A percentile compares a stretch with the other conserved stretches of the same genome.
These are phyloP conservation scores for Backusella sp. DNA, from an alignment of 192 early-diverging fungal genomes.

Conservation along the genomic window DNA sequence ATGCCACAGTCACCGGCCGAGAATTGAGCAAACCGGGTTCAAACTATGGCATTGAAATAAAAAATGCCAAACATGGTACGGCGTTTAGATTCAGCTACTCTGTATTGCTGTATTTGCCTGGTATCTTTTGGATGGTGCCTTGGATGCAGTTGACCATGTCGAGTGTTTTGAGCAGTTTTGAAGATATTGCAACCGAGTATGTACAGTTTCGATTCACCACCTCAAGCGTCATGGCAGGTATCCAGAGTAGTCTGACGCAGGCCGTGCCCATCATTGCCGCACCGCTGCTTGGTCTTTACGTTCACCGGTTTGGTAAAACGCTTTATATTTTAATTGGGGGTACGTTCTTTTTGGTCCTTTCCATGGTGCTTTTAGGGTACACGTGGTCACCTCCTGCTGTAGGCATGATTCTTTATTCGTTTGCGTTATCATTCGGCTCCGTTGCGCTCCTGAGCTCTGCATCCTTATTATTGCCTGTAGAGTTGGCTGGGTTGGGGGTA, in stretches of 20 bases:
- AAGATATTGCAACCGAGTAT: slow-evolving; percentile 28
- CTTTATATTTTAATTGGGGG: slow-evolving; percentile 36
- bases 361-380: slow-evolving; percentile 45
- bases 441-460: slow-evolving; percentile 52
- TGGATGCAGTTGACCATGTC: slow-evolving; percentile 30
- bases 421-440: slow-evolving; percentile 55
- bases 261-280: slow-evolving; percentile 55
- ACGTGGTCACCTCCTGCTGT: slow-evolving; percentile 49
- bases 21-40: neutral
- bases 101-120: slow-evolving; percentile 18
- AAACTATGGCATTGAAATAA: neutral
- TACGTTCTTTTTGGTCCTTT: slow-evolving; percentile 17
- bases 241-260: slow-evolving; percentile 49
- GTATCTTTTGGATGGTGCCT: slow-evolving; percentile 29
- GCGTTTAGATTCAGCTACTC: neutral
- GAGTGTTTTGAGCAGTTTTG: slow-evolving; percentile 34
- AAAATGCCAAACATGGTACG: neutral
- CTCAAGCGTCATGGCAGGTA: slow-evolving; percentile 21
- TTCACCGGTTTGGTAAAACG: slow-evolving; percentile 55
- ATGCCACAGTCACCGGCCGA: slow-evolving; percentile 4
- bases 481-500: slow-evolving; percentile 49
- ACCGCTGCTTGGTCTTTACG: slow-evolving; percentile 46
- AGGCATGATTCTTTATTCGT: slow-evolving; percentile 53
- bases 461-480: slow-evolving; percentile 48
- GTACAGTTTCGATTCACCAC: slow-evolving; percentile 28